Conservation (phyloP, 2,329 filamentous ascomycete species). For the Fusarium begoniae region DNA sequence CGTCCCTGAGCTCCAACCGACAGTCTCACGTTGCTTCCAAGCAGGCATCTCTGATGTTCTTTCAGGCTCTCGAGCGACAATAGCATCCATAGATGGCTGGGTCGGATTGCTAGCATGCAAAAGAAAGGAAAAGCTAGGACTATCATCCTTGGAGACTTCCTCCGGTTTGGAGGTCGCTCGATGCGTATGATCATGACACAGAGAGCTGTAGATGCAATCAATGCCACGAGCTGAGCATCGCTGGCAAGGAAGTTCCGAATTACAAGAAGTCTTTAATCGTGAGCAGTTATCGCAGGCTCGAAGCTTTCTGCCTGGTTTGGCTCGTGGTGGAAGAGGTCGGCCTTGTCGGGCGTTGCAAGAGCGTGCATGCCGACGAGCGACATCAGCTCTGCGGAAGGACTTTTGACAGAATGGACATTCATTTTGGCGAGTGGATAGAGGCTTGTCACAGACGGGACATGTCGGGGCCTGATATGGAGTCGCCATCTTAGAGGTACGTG, state of each 20-base stretch:
- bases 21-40: background rate
- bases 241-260: background rate
- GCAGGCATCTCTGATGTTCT: background rate
- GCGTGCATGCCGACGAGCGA: slow-evolving; percentile 16
- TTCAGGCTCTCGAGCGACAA: slow-evolving; percentile 15
- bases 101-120: slow-evolving; percentile 8
- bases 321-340: slow-evolving; percentile 3
- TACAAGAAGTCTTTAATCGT: background rate
- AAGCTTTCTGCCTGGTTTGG: slow-evolving; percentile 22
- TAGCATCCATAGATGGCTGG: background rate
- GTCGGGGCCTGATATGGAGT: background rate
- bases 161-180: too few relatives aligned
- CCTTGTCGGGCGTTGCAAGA: slow-evolving; percentile 11
- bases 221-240: slow-evolving; percentile 1
- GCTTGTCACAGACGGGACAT: background rate
- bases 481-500: background rate
- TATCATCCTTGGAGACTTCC: background rate
- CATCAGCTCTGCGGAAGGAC: slow-evolving; percentile 19
- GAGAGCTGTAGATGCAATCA: slow-evolving; percentile 12
- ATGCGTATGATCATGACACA: slow-evolving; percentile 12
- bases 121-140: background rate
- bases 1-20: background rate
- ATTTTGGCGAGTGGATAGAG: background rate
- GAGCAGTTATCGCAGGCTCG: slow-evolving; percentile 26
- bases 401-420: slow-evolving; percentile 28